Percentiles rank a stretch among this genome's conserved stretches.
These are phyloP conservation scores for Singerocomus inundabilis DNA, from an alignment of 1,284 basidiomycete genomes.

Conservation along the genomic window DNA sequence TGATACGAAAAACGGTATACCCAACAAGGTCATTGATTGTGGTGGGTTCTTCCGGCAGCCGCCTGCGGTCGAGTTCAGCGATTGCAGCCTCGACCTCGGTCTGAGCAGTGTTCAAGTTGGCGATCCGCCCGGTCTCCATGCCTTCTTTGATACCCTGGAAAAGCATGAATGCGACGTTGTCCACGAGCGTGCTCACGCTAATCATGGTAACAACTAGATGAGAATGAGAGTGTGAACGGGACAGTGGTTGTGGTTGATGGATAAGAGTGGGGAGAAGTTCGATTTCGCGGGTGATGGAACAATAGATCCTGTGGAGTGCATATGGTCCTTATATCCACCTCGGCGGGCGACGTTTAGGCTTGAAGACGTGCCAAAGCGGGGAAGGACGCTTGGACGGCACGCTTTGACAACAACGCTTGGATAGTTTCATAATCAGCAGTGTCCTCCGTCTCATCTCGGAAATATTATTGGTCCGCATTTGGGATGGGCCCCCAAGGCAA, in stretches of 20 bases:
- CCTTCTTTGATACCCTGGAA: slow-evolving; percentile 13
- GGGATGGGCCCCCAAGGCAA: slow-evolving; percentile 1
- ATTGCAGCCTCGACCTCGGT: slow-evolving; percentile 20
- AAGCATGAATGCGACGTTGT: slow-evolving; percentile 10
- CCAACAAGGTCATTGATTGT: slow-evolving; percentile 5
- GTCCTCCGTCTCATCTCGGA: slow-evolving; percentile 9
- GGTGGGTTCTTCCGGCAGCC: neutral
- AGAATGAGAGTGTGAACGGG: neutral
- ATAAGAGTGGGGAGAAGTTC: neutral
- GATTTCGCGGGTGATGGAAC: neutral
- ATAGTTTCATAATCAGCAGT: slow-evolving; percentile 4
- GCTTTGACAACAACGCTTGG: slow-evolving; percentile 15
- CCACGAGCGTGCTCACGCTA: neutral
- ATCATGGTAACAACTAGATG: slow-evolving; percentile 12
- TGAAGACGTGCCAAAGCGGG: slow-evolving; percentile 18
- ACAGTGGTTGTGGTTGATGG: neutral
- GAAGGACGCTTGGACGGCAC: slow-evolving; percentile 18
- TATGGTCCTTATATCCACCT: slow-evolving; percentile 15
- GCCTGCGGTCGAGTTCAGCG: slow-evolving; percentile 3
- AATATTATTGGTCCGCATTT: slow-evolving; percentile 3
- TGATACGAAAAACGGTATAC: slow-evolving; percentile 2
- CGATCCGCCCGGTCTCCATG: slow-evolving; percentile 14
- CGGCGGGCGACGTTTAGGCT: slow-evolving; percentile 9
- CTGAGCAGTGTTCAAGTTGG: slow-evolving; percentile 4
- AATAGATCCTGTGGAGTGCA: slow-evolving; percentile 7